Evolutionary conservation across 176 grass and related monocot species (phyloP), one percentile per base, ranked within the genome.

Genomic region (Zea luxurians): DNA sequence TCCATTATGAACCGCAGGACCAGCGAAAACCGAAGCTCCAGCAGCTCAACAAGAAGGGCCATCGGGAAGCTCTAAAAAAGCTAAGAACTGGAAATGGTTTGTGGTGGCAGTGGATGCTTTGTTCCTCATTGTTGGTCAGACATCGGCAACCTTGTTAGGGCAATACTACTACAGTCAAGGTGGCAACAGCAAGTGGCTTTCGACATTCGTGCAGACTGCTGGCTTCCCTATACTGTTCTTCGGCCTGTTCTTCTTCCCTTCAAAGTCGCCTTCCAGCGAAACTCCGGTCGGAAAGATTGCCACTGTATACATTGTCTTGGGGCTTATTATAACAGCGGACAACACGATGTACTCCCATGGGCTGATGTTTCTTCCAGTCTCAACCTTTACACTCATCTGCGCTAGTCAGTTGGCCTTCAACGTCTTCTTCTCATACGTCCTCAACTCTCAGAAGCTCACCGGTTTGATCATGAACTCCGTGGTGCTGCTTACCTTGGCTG

Each of bases 131-230:
- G 75, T 40, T 3, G 91, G 94, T 38, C 84, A 97, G 73, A 89
- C 87, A 20, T 50, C 84, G 2, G 94, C 91, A 1, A 84, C 84
- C 7, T 66, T 97, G 6, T 85, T 93, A 5, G 91, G 85, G 37
- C 86, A 91, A 55, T 93, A 91, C 68, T 97, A 97, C 89, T 97
- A 93, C 73, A 53, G 78, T 40, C 87, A 97, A 87, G 94, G 94
- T 10, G 94, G 94, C 40, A 80, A 74, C 34, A 91, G 91, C 75
- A 90, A 80, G 74, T 97, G 94, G 91, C 61, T 97, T 42, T 49
- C 88, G 18, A 82, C 94, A 20, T 69, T 93, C 16, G 80, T 92
- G 38, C 89, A 88, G 45, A 89, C 89, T 1, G 82, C 82, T 3
- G 91, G 70, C 36, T 97, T 93, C 27, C 91, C 91, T 2, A 55